These are phyloP conservation scores for Oryza glumipatula DNA, from an alignment of 176 grass and related monocot genomes.

Conservation along the genomic window DNA sequence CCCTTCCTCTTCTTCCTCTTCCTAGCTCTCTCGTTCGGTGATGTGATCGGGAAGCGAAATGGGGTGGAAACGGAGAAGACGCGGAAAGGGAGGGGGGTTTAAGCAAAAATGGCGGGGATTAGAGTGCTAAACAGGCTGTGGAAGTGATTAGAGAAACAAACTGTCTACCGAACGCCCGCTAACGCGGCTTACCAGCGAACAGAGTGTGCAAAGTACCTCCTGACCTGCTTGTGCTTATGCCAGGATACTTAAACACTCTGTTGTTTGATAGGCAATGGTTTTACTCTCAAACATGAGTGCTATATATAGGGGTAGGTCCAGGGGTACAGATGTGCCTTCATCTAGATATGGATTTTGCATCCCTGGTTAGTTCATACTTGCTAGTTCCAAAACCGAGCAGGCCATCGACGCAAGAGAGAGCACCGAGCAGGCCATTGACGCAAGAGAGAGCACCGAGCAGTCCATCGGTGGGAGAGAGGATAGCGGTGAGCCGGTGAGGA, in stretches of 20 bases:
- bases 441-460: neutral
- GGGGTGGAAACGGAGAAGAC: constrained; percentile 17
- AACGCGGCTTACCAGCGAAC: neutral
- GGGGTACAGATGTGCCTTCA: rapidly evolving
- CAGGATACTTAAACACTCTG: neutral
- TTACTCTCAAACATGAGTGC: neutral
- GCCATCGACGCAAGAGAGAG: neutral
- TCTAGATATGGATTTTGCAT: neutral
- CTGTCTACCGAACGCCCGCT: neutral
- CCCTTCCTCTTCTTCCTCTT: too few relatives aligned
- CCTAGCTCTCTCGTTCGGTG: neutral
- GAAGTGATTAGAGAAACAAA: neutral
- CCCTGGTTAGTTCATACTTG: neutral
- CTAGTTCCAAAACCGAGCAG: neutral
- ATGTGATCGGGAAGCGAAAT: constrained; percentile 19
- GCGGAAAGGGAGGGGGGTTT: constrained; percentile 16
- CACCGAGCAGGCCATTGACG: neutral
- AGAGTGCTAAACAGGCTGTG: neutral
- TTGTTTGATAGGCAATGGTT: neutral
- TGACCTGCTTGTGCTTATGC: neutral
- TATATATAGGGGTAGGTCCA: neutral
- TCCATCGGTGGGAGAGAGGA: neutral
- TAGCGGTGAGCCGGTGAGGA: neutral
- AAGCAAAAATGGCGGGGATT: constrained; percentile 23
- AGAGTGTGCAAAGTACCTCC: neutral